Conservation (phyloP, 768 basidiomycete genomes). For the Auricularia sp. region DNA sequence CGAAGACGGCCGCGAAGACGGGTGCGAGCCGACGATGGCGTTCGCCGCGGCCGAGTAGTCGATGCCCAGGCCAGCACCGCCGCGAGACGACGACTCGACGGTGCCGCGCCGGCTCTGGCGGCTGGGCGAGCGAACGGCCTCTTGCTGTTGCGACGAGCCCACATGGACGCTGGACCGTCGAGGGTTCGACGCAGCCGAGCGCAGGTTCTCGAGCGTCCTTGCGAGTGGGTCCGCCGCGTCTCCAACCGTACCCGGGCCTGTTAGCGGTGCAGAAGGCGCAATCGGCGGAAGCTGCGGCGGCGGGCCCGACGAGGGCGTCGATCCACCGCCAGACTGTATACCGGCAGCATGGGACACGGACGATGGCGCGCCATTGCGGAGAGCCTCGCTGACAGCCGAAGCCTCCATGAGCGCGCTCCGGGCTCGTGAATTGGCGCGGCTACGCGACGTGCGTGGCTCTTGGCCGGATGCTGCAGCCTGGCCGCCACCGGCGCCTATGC, state of each 20-base stretch:
- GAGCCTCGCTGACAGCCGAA: too few species aligned
- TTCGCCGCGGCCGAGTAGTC: slow-evolving; percentile 74
- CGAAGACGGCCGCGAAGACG: slow-evolving; percentile 62
- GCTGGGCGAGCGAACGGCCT: slow-evolving; percentile 8
- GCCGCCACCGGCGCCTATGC: slow-evolving; percentile 58
- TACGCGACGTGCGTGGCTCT: background rate
- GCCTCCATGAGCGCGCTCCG: background rate
- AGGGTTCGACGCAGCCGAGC: slow-evolving; percentile 19
- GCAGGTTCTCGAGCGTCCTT: slow-evolving; percentile 25
- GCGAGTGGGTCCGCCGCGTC: slow-evolving; percentile 32
- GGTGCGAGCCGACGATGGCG: slow-evolving; percentile 67
- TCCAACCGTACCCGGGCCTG: slow-evolving; percentile 10
- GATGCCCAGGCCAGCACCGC: slow-evolving; percentile 18
- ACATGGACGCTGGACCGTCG: slow-evolving; percentile 23
- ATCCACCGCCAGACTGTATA: background rate
- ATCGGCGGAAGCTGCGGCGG: background rate
- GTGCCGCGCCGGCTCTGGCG: slow-evolving; percentile 7
- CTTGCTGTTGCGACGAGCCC: slow-evolving; percentile 14
- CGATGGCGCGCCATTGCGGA: too few species aligned
- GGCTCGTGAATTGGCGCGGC: background rate
- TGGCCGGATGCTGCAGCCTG: background rate
- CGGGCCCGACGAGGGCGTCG: background rate
- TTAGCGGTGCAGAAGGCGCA: slow-evolving; percentile 1
- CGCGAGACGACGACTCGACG: slow-evolving; percentile 11
- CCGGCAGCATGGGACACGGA: too few species aligned